Percentiles rank a stretch among this genome's conserved stretches.
Conservation (phyloP, 1,139 yeast species). For the Candida mesenterica region DNA sequence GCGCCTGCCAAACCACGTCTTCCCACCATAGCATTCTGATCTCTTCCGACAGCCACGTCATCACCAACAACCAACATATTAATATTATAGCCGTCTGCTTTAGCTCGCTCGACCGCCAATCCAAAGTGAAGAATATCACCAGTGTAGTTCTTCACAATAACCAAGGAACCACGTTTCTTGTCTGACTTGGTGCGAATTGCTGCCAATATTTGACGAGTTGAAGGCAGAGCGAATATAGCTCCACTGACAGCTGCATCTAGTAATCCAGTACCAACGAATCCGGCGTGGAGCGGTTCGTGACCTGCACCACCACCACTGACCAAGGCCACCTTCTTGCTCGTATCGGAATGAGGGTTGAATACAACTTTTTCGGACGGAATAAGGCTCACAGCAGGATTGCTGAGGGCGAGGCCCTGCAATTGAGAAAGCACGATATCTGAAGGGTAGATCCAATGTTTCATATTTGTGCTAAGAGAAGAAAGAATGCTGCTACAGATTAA, state of each 20-base stretch:
- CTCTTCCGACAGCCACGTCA: slow-evolving; percentile 88
- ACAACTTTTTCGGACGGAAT: slow-evolving; percentile 71
- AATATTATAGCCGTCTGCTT: slow-evolving; percentile 67
- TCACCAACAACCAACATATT: slow-evolving; percentile 79
- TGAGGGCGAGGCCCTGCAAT: slow-evolving; percentile 63
- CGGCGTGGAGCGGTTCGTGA: slow-evolving; percentile 92
- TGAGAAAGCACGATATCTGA: slow-evolving; percentile 63
- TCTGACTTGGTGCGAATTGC: slow-evolving; percentile 63
- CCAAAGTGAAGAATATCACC: slow-evolving; percentile 95
- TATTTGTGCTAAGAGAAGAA: not conserved
- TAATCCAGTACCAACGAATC: slow-evolving; percentile 80
- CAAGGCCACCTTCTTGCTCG: slow-evolving; percentile 58
- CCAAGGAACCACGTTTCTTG: slow-evolving; percentile 60
- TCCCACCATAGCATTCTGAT: slow-evolving; percentile 87
- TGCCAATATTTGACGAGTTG: slow-evolving; percentile 80
- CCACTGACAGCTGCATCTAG: slow-evolving; percentile 90
- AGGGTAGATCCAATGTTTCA: slow-evolving; percentile 53
- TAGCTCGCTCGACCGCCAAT: slow-evolving; percentile 83
- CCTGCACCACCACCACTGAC: slow-evolving; percentile 96
- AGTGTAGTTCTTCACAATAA: slow-evolving; percentile 86
- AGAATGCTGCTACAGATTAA: too few species aligned
- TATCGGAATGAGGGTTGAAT: slow-evolving; percentile 40
- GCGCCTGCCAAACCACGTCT: slow-evolving; percentile 94
- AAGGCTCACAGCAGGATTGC: slow-evolving; percentile 63
- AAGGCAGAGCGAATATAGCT: slow-evolving; percentile 85